Base-by-base conservation (phyloP, 2,329 filamentous ascomycete genomes). In the Ascochyta viciae-villosae region DNA sequence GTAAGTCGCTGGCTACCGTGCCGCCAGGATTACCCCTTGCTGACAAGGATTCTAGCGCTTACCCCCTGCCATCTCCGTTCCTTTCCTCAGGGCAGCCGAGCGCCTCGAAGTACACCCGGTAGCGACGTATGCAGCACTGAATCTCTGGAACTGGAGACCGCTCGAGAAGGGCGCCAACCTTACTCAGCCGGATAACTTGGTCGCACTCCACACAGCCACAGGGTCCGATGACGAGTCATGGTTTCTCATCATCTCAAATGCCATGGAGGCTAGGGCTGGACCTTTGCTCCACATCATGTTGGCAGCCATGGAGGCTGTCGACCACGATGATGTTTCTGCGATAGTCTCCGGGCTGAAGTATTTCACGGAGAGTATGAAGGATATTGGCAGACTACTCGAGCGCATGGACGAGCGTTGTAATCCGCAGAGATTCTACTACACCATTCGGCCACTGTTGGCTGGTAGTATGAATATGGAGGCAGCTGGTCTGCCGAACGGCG, bases 401-500 rank as follows among this genome's bases (percentile, higher is more conserved):
- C 74, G 81, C 3, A 83, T 84, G 81, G 79, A 83, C 42, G 81
- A 83, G 61, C 74, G 77, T 19, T 82, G 79, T 51, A 63, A 75
- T 6, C 81, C 82, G 0, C 69, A 79, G 24, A 71, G 79, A 1
- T 84, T 84, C 68, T 84, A 82, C 62, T 78, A 83, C 50, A 74
- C 77, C 19, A 78, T 84, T n/a, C 76, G 82, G 1, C 82, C 82
- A 0, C 78, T 82, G 47, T 65, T 84, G 13, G 81, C 81, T 0
- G 82, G 82, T 0, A 83, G 79, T 57, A 83, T 82, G 71, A 82
- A 82, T 50, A 83, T 84, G 82, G 77, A 76, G 7, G 72, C 75
- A 2, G 81, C 81, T 0, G 82, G 82, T 3, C 64, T 84, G 27
- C 81, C 82, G 0, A 74, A 77, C 6, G 82, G 82, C 10, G 78